Evolutionary conservation across 2,329 filamentous ascomycete genomes (phyloP).

Genomic region (Fusarium bactridioides): DNA sequence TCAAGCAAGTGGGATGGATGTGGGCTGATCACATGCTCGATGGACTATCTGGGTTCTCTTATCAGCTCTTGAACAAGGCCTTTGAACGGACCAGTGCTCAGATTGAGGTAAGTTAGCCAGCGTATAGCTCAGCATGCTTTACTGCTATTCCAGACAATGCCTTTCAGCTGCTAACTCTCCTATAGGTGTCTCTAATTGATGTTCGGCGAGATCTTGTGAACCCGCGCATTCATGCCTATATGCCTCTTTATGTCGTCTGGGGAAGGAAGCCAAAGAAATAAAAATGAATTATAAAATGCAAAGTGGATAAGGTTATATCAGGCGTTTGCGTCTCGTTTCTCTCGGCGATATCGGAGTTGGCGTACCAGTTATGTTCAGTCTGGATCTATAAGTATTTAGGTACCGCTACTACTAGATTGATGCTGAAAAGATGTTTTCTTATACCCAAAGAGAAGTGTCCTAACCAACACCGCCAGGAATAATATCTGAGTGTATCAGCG

Average conservation of each 20-base stretch:
- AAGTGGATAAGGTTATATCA: not conserved
- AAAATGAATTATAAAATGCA: not conserved
- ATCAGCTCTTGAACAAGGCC: conserved; percentile 50
- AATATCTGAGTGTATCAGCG: too few species aligned
- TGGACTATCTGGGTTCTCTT: conserved; percentile 48
- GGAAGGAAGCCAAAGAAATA: conserved; percentile 54
- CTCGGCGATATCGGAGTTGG: not conserved
- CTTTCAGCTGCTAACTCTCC: not conserved
- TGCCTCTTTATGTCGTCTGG: conserved; percentile 56
- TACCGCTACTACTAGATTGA: not conserved
- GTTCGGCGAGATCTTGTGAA: conserved; percentile 56
- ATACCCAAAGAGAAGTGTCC: not conserved
- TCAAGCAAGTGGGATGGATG: conserved; percentile 52
- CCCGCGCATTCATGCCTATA: conserved; percentile 55
- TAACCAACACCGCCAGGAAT: fast-evolving
- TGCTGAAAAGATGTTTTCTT: not conserved
- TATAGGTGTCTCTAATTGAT: conserved; percentile 56
- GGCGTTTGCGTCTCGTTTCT: not conserved
- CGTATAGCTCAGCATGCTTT: fast-evolving
- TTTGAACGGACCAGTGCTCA: conserved; percentile 51
- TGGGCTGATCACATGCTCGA: conserved; percentile 52
- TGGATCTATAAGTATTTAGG: not conserved
- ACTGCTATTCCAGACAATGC: not conserved
- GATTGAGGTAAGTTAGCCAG: conserved; percentile 54
- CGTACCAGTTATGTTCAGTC: not conserved